Conservation (phyloP, 768 basidiomycete genomes). For the Cystobasidiopsis lactophilus region DNA sequence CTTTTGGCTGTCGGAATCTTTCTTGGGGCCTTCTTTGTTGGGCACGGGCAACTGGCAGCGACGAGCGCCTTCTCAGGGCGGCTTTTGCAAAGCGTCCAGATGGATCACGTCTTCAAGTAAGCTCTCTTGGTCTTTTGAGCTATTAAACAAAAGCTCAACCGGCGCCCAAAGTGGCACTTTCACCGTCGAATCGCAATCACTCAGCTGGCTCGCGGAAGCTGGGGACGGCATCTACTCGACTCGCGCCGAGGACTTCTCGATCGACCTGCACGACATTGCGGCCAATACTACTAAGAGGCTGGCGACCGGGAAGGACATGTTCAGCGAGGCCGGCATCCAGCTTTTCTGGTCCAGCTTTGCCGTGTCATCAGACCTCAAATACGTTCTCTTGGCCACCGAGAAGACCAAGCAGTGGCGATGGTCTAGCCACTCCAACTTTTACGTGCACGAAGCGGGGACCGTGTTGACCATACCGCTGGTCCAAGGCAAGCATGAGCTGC, state of each 20-base stretch:
- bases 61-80: too few relatives aligned
- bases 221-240: slow-evolving; percentile 77
- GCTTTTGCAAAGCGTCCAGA: too few relatives aligned
- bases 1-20: too few relatives aligned
- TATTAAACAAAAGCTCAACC: too few relatives aligned
- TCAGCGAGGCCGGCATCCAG: slow-evolving; percentile 17
- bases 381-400: slow-evolving; percentile 59
- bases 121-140: too few relatives aligned
- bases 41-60: too few relatives aligned
- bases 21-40: too few relatives aligned
- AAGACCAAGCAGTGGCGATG: slow-evolving; percentile 71
- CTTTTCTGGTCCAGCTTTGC: slow-evolving; percentile 24
- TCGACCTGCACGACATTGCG: slow-evolving; percentile 61
- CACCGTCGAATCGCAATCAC: too few relatives aligned
- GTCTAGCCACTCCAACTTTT: slow-evolving; percentile 77
- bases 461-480: slow-evolving; percentile 48
- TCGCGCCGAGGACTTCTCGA: slow-evolving; percentile 36
- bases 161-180: too few relatives aligned
- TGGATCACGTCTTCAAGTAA: too few relatives aligned
- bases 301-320: slow-evolving; percentile 33
- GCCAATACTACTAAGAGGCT: slow-evolving; percentile 44
- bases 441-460: slow-evolving; percentile 56
- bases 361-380: slow-evolving; percentile 75
- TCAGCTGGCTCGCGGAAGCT: slow-evolving; percentile 38
- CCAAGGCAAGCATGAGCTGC: slow-evolving; percentile 40